Conservation (phyloP, 2,329 filamentous ascomycete genomes). For the Ceratocystis papillata region DNA sequence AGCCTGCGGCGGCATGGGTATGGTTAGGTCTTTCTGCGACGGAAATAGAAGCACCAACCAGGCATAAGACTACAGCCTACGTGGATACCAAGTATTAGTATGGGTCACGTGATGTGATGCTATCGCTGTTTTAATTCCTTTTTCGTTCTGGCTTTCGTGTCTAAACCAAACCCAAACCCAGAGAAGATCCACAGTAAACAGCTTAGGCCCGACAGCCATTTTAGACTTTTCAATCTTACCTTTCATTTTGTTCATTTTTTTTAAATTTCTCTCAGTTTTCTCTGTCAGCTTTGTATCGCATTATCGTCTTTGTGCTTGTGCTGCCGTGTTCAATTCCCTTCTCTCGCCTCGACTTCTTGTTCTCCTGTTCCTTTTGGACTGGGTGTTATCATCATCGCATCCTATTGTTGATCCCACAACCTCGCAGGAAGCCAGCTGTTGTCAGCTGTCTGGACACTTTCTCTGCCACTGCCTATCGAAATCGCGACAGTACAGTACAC, state of each 20-base stretch:
- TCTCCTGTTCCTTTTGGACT: constrained; percentile 1
- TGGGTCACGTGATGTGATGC: not conserved
- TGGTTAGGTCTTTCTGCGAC: not conserved
- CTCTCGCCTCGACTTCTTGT: not conserved
- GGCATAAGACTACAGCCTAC: not conserved
- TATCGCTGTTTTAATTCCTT: constrained; percentile 6
- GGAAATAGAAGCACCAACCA: not conserved
- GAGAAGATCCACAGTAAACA: not conserved
- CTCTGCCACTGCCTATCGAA: not conserved
- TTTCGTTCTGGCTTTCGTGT: constrained; percentile 19
- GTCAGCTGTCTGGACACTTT: not conserved
- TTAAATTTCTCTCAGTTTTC: not conserved
- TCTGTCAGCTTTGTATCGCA: no score
- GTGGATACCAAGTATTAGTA: not conserved
- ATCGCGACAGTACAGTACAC: constrained; percentile 15
- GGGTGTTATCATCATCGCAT: constrained; percentile 6
- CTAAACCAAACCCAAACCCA: not conserved
- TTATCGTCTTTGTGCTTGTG: not conserved
- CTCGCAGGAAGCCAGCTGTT: not conserved
- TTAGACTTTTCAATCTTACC: not conserved
- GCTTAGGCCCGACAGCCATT: not conserved
- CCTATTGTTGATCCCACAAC: not conserved
- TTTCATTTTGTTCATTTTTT: not conserved
- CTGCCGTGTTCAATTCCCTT: not conserved
- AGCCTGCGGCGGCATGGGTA: not conserved